Evolutionary conservation across 345 rosid species (phyloP), one percentile per base, ranked within the genome.

Genomic region (Punica granatum): DNA sequence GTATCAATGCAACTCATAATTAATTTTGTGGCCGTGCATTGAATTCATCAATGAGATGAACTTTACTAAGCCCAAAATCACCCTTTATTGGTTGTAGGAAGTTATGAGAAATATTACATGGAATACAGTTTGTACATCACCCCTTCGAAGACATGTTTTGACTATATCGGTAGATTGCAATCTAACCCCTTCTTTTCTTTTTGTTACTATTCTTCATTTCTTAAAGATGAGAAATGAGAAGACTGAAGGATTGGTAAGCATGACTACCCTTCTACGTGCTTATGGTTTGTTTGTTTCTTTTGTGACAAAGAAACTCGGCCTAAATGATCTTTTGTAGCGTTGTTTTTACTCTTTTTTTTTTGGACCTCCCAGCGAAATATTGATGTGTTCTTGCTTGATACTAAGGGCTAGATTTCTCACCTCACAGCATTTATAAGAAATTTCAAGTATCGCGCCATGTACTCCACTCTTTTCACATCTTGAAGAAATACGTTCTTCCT

Each of bases 381-480:
- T n/a, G n/a, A n/a, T n/a, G n/a, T n/a, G n/a, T n/a, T n/a, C n/a
- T n/a, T n/a, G n/a, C n/a, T n/a, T n/a, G n/a, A n/a, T n/a, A n/a
- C n/a, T n/a, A n/a, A n/a, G n/a, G n/a, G n/a, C n/a, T n/a, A n/a
- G n/a, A 16, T 44, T 56, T 68, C 64, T 41, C 76, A 86, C 96
- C 92, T 80, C 68, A 82, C 70, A 54, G 92, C 86, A 61, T 67
- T 68, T 72, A 35, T 67, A 7, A 86, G 46, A 60, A 84, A 74
- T 67, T 77, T 82, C 77, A 83, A 74, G 73, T 86, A 73, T 68
- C 75, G 53, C 34, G 74, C 68, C 82, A 86, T 81, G 77, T 79
- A 85, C 68, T 81, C 72, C 65, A 81, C 84, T 81, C 92, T 85
- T 51, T 65, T 56, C 51, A 68, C 67, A 75, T 89, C 92, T 44